Conservation (phyloP, 1,139 yeast genomes). For the Kurtzmaniella quercitrusa region DNA sequence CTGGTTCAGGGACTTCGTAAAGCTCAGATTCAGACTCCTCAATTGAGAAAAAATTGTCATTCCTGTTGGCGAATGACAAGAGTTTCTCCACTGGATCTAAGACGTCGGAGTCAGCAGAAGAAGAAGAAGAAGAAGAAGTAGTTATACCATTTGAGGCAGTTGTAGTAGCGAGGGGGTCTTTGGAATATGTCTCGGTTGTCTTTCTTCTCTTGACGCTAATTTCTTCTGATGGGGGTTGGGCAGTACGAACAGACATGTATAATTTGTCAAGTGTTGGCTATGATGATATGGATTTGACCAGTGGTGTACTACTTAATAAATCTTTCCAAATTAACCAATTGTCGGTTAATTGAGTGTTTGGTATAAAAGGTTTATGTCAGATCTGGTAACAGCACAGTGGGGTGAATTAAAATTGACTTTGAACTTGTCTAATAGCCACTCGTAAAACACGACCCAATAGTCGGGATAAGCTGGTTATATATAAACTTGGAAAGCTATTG, state of each 20-base stretch:
- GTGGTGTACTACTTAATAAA: background rate
- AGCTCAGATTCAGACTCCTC: slow-evolving; percentile 13
- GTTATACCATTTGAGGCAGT: slow-evolving; percentile 1
- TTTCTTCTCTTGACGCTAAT: slow-evolving; percentile 14
- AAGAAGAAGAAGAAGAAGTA: slow-evolving; percentile 14
- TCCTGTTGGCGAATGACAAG: slow-evolving; percentile 32
- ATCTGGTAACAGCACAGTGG: background rate
- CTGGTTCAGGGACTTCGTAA: slow-evolving; percentile 5
- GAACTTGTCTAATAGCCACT: background rate
- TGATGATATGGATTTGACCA: background rate
- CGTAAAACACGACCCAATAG: background rate
- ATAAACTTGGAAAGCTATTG: background rate
- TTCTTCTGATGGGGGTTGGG: slow-evolving; percentile 4
- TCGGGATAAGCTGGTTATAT: background rate
- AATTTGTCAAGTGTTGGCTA: background rate
- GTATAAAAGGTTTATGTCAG: background rate
- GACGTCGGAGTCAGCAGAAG: slow-evolving; percentile 18
- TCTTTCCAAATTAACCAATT: background rate
- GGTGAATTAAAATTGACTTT: background rate
- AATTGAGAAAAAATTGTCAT: slow-evolving; percentile 23
- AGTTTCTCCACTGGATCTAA: slow-evolving; percentile 45
- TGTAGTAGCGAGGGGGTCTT: background rate
- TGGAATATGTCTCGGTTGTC: slow-evolving; percentile 6
- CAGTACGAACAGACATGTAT: slow-evolving; percentile 1
- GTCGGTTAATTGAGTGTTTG: background rate